A percentile compares a stretch with the other conserved stretches of the same genome.
phyloP scores from a whole-genome alignment of 495 filamentous ascomycete genomes.

The Neurospora hispaniola region DNA sequence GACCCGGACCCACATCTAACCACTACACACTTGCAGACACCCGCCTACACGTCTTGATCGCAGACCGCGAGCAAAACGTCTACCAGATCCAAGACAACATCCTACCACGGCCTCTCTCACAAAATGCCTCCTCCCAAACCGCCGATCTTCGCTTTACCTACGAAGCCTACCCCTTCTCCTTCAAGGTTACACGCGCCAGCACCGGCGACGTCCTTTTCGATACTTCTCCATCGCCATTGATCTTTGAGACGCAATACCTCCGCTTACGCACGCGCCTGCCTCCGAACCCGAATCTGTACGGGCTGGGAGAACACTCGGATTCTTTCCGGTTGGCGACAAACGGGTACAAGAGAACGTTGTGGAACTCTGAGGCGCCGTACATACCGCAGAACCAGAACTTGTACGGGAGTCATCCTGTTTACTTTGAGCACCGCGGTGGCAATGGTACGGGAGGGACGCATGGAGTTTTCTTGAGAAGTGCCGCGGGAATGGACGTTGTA shows the following conservation, averaged over 20 bases:
- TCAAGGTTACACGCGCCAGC: constrained; percentile 50
- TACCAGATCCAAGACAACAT: constrained; percentile 71
- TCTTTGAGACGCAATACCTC: constrained; percentile 74
- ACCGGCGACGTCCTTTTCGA: constrained; percentile 68
- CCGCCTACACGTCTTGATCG: constrained; percentile 73
- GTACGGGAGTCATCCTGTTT: constrained; percentile 78
- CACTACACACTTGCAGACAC: constrained; percentile 37
- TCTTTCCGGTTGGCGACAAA: constrained; percentile 55
- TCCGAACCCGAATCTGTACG: constrained; percentile 59
- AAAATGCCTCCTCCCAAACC: constrained; percentile 10
- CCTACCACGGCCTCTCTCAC: constrained; percentile 46
- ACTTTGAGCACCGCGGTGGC: constrained; percentile 63
- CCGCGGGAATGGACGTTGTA: constrained; percentile 84
- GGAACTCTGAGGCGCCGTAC: constrained; percentile 65
- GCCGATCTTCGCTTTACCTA: constrained; percentile 54
- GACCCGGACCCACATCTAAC: constrained; percentile 5
- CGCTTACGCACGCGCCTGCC: constrained; percentile 60
- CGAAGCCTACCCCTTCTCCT: constrained; percentile 61
- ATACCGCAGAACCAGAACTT: constrained; percentile 47
- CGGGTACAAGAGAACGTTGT: constrained; percentile 70
- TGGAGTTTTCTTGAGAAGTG: constrained; percentile 76
- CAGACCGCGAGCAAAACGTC: constrained; percentile 56
- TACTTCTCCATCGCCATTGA: constrained; percentile 54
- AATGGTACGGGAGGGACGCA: constrained; percentile 46
- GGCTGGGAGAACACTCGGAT: constrained; percentile 72